Base-by-base conservation (phyloP, 2,329 filamentous ascomycete genomes). In the Lachnellula suecica region DNA sequence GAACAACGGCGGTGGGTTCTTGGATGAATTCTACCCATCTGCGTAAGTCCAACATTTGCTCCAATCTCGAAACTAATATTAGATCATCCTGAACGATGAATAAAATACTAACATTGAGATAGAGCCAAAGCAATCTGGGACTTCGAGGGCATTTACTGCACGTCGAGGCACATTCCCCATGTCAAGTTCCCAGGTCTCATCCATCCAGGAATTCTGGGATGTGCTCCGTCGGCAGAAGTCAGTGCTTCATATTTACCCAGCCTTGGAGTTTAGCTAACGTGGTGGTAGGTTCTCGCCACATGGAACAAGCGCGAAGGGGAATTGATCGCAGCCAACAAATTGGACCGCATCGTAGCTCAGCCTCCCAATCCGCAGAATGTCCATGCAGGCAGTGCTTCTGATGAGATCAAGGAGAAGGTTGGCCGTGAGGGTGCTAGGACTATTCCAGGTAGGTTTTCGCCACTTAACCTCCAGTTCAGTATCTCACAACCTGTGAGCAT, bases 181-280 rank as follows among this genome's bases (percentile, higher is more conserved):
- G 91, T 96, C 38, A 87, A 89, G 38, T 96, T 96, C 67, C 84
- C 91, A 0, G 91, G 92, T 0, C 78, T 96, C 27, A 96, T 96
- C 66, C 92, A 96, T 68, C 92, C 92, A 0, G 92, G 92, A 4
- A 96, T 97, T 59, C 75, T 97, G 9, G 92, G 92, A 17, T 96
- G 91, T 65, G 92, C 92, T 0, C 92, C 92, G 0, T 93, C 89
- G 0, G 74, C 83, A 3, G 63, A 68, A 52, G 63, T 63, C 15
- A 19, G 56, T 59, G 22, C 10, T 17, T 8, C 22, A 44, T 11
- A 10, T 11, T 10, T 19, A 10, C 37, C 20, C 17, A 11, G 37
- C 37, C n/a, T 17, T 11, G 22, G 9, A 6, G 37, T 23, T 17
- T 38, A 20, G 13, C 47, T 24, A 38, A 42, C 19, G 17, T 17